A percentile compares a stretch with the other conserved stretches of the same genome.
These are phyloP conservation scores for Trichoderma sp. DNA, from an alignment of 2,329 filamentous ascomycete species.

Conservation along the genomic window DNA sequence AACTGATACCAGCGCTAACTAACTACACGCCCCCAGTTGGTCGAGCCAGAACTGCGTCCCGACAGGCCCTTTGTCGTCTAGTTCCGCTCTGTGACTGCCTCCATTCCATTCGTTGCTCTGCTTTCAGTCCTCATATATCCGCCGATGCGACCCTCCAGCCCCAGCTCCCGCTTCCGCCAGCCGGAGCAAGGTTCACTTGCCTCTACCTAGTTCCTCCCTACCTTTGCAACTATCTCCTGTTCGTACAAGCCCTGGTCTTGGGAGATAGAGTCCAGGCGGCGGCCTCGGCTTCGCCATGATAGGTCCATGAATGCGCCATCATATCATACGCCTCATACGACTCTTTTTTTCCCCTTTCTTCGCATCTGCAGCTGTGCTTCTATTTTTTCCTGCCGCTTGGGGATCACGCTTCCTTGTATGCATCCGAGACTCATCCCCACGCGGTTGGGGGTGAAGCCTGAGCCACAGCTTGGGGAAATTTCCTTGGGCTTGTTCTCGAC, in stretches of 20 bases:
- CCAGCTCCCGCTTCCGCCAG: constrained; percentile 12
- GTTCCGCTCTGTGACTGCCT: not conserved
- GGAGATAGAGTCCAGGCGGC: not conserved
- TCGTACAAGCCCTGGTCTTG: not conserved
- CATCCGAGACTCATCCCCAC: constrained; percentile 11
- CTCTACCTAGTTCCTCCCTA: not conserved
- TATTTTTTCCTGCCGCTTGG: not conserved
- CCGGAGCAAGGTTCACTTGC: not conserved
- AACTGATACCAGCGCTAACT: not conserved
- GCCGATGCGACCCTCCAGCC: not conserved
- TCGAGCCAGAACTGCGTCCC: not conserved
- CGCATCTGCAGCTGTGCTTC: not conserved
- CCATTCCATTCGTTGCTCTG: not conserved
- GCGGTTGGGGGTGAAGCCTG: constrained; percentile 21
- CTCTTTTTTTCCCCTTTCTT: not conserved
- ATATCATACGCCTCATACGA: constrained; percentile 1
- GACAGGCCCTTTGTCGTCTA: not conserved
- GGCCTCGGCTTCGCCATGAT: not conserved
- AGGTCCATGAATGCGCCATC: not conserved
- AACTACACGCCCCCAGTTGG: not conserved
- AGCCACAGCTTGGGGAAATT: not conserved
- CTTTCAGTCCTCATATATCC: not conserved
- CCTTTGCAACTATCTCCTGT: not conserved
- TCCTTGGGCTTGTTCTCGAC: constrained; percentile 23
- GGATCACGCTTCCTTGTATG: not conserved